Base-by-base conservation (phyloP, 225 moss, liverwort and hornwort species). In the Takakia lepidozioides region DNA sequence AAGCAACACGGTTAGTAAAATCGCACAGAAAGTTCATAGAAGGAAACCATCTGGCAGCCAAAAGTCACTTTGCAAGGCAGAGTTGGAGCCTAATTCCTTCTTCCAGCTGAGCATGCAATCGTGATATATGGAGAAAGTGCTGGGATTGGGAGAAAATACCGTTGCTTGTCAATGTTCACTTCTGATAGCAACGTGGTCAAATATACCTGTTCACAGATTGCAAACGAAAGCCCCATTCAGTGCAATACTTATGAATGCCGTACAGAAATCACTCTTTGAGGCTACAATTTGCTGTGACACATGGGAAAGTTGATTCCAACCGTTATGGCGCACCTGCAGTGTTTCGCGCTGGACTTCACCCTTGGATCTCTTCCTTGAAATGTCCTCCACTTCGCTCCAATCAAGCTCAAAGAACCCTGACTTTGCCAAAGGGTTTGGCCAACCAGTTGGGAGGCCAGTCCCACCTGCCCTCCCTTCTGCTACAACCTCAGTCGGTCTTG, bases 151-250 rank as follows among this genome's bases (percentile, higher is more conserved):
- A 5, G 13, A 25, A 24, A 24, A 30, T 75, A 92, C 92, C 92
- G 80, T 26, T 72, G 72, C 59, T 76, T 88, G 63, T 81, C 49
- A 29, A 88, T 74, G 52, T 93, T 62, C 28, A 86, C 83, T 70
- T 93, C 88, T 43, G 85, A 71, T 55, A 93, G 67, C 34, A 88
- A 73, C 52, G 88, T 66, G 32, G 88, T 88, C 69, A 93, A 65
- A 49, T 91, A 90, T 25, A 90, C 90, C 86, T 90, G 83, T 35
- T 29, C 27, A 21, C 34, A 30, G 2, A 26, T n/a, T 25, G n/a
- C 10, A 19, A 21, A 35, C 41, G 18, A 25, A n/a, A 8, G 11
- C 32, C 32, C 32, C 7, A 32, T 11, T 32, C 32, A 32, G 7
- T 32, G 32, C 32, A 32, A 7, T 32, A 32, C 8, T 7, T 32